A percentile compares a stretch with the other conserved stretches of the same genome.
phyloP scores from a whole-genome alignment of 2,329 filamentous ascomycete species.

The Alternaria gansuensis region DNA sequence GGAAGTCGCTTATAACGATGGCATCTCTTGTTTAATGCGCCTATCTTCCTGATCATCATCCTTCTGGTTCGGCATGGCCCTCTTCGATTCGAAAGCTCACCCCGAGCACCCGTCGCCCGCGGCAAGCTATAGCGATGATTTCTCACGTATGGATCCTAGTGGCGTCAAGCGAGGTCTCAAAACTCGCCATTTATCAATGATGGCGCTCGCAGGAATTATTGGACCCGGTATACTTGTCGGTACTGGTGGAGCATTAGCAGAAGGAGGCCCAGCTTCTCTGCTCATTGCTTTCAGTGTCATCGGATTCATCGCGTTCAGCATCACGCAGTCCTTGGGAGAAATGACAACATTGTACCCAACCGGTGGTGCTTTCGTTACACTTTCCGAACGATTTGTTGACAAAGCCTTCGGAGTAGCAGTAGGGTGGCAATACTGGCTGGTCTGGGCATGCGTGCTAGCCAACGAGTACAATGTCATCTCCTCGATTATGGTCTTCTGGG shows the following conservation, averaged over 20 bases:
- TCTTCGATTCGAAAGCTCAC: slow-evolving; percentile 33
- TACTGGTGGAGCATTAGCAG: slow-evolving; percentile 72
- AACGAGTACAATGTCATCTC: slow-evolving; percentile 77
- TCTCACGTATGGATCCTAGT: slow-evolving; percentile 62
- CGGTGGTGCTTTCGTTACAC: slow-evolving; percentile 74
- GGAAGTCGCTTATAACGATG: slow-evolving; percentile 21
- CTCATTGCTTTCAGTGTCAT: slow-evolving; percentile 79
- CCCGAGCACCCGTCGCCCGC: slow-evolving; percentile 30
- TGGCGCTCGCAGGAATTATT: slow-evolving; percentile 61
- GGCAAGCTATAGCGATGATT: slow-evolving; percentile 37
- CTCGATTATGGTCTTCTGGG: slow-evolving; percentile 73
- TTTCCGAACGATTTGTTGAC: slow-evolving; percentile 69
- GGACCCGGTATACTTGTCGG: slow-evolving; percentile 78
- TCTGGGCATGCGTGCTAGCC: slow-evolving; percentile 71
- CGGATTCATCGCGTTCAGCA: slow-evolving; percentile 71
- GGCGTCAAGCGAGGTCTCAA: slow-evolving; percentile 75
- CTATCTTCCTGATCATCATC: slow-evolving; percentile 3
- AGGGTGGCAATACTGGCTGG: slow-evolving; percentile 57
- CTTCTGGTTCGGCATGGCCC: slow-evolving; percentile 27
- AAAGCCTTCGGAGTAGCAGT: slow-evolving; percentile 39
- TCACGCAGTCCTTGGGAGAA: slow-evolving; percentile 79
- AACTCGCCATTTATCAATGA: slow-evolving; percentile 71
- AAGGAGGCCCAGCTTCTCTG: slow-evolving; percentile 74
- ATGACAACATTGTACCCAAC: slow-evolving; percentile 77
- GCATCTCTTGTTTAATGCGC: background rate